Base-by-base conservation (phyloP, 176 grass and related monocot species). In the Aegilops speltoides region DNA sequence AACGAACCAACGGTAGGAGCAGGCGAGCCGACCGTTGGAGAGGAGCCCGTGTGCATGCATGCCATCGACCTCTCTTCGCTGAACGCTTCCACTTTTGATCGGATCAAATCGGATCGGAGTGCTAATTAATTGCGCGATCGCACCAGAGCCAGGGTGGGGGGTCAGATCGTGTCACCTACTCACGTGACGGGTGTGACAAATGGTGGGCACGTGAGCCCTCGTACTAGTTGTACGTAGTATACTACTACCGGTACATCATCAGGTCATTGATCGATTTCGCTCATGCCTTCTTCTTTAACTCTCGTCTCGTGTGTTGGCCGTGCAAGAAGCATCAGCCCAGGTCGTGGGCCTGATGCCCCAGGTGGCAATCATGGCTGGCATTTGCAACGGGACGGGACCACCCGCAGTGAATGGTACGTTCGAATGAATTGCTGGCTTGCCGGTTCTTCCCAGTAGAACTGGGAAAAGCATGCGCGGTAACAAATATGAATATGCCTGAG, bases 1-100 rank as follows among this genome's bases (percentile, higher is more conserved):
- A 7, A 17, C 52, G 5, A 57, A 59, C 20, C 7, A 69, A 43
- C 46, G 22, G 16, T 1, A 11, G 29, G 5, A 34, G 26, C 33
- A 23, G 41, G 4, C 85, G 77, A 23, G 41, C 40, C 85, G 66
- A 86, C 77, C 85, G 77, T 86, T 86, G 85, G 84, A 10, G 11
- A 43, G 43, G 64, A 8, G 78, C 38, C 1, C 22, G 45, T 11
- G 63, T 5, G 50, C 67, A 29, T 11, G 17, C 5, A 77, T 9
- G 78, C 9, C 24, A 54, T 28, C 61, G 5, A 64, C 10, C 59
- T 26, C 22, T 23, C 3, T 3, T 15, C 10, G 3, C 61, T 1
- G 4, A 41, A 41, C 2, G 1, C 54, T 38, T 3, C 4, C 68
- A 5, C 73, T 54, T 76, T 54, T 10, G 80, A 76, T 76, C 28